These are phyloP conservation scores for Endotrypanum monterogeii DNA, from an alignment of 208 protist species.

Conservation along the genomic window DNA sequence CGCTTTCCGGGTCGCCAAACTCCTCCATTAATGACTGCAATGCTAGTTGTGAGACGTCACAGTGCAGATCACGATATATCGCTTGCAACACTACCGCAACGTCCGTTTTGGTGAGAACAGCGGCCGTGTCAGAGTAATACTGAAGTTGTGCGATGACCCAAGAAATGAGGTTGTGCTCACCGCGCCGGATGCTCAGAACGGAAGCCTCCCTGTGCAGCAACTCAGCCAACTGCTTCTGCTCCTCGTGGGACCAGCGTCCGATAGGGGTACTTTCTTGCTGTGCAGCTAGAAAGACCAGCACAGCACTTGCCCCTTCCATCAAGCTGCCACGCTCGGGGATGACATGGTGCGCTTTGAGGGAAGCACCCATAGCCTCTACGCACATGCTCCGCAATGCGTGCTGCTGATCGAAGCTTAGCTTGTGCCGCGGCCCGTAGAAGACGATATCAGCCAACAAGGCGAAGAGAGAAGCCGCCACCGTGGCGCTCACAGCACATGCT, in stretches of 20 bases:
- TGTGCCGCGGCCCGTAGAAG: slow-evolving; percentile 37
- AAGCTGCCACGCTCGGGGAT: slow-evolving; percentile 36
- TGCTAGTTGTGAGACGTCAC: slow-evolving; percentile 7
- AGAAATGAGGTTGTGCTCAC: slow-evolving; percentile 34
- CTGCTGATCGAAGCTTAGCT: slow-evolving; percentile 8
- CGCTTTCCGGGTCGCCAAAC: slow-evolving; percentile 6
- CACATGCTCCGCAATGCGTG: slow-evolving; percentile 20
- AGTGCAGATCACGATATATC: slow-evolving; percentile 14
- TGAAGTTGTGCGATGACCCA: slow-evolving; percentile 29
- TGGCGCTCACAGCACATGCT: slow-evolving; percentile 47
- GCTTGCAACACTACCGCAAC: slow-evolving; percentile 18
- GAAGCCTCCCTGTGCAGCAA: slow-evolving; percentile 18
- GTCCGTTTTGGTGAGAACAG: neutral
- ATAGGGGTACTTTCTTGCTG: slow-evolving; percentile 8
- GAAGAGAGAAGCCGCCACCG: slow-evolving; percentile 54
- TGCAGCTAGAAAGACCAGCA: slow-evolving; percentile 21
- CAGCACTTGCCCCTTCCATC: slow-evolving; percentile 27
- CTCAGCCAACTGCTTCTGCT: slow-evolving; percentile 2
- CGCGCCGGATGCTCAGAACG: slow-evolving; percentile 11
- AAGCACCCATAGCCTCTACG: slow-evolving; percentile 18
- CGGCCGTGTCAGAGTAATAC: slow-evolving; percentile 14
- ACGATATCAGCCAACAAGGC: slow-evolving; percentile 62
- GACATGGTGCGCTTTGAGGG: slow-evolving; percentile 15
- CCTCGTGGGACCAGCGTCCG: slow-evolving; percentile 17
- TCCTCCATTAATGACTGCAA: slow-evolving; percentile 13